Conservation (phyloP, 495 filamentous ascomycete genomes). For the Trichoderma orchidacearum region DNA sequence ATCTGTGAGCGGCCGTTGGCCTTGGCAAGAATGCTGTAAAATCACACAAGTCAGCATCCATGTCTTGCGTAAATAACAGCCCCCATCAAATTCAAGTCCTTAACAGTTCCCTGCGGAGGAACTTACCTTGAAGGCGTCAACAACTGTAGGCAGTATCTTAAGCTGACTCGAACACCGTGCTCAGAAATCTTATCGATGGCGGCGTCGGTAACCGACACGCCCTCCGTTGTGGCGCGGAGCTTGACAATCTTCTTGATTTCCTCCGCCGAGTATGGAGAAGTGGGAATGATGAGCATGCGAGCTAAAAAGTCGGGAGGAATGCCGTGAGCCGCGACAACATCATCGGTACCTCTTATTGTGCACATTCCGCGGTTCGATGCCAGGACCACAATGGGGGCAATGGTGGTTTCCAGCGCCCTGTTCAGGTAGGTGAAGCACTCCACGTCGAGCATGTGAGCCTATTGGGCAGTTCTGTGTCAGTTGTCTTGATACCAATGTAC, state of each 20-base stretch:
- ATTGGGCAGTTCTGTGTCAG: conserved; percentile 8
- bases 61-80: background rate
- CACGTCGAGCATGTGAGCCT: conserved; percentile 98
- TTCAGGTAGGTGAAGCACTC: conserved; percentile 99
- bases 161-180: conserved; percentile 71
- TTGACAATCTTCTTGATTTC: conserved; percentile 86
- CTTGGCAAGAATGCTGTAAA: conserved; percentile 36
- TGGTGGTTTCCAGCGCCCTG: conserved; percentile 81
- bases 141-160: conserved; percentile 86
- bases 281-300: conserved; percentile 90
- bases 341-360: conserved; percentile 75
- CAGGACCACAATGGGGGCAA: conserved; percentile 92
- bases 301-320: conserved; percentile 85
- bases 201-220: conserved; percentile 61
- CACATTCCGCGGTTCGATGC: conserved; percentile 91
- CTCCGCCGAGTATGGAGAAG: conserved; percentile 64
- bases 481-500: background rate
- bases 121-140: conserved; percentile 65
- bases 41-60: background rate
- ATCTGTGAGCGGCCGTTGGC: conserved; percentile 62
- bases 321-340: conserved; percentile 76
- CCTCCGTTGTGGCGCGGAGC: conserved; percentile 69
- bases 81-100: background rate
- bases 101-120: background rate
- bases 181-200: conserved; percentile 76